Conservation (phyloP, 805 yeast species). For the Metschnikowia colocasiae region DNA sequence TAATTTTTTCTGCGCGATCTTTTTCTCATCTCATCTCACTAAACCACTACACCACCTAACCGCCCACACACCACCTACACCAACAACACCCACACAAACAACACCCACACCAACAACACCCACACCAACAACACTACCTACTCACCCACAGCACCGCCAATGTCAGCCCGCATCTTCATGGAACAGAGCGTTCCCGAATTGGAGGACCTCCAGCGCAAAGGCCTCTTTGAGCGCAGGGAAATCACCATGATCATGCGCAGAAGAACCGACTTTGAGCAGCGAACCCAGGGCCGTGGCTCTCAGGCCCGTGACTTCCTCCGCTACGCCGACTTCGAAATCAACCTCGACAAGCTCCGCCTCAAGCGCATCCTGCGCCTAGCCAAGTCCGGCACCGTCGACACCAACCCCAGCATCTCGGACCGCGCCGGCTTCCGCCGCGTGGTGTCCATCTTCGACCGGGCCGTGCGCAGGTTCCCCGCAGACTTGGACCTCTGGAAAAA, state of each 20-base stretch:
- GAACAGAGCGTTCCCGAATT: slow-evolving; percentile 85
- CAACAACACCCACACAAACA: too few relatives aligned
- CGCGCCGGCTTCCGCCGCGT: slow-evolving; percentile 85
- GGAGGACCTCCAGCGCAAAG: slow-evolving; percentile 78
- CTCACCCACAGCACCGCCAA: too few relatives aligned
- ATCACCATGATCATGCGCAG: slow-evolving; percentile 82
- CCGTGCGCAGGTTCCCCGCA: slow-evolving; percentile 72
- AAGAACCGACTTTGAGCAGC: slow-evolving; percentile 93
- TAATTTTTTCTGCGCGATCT: too few relatives aligned
- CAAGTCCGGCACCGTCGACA: slow-evolving; percentile 52
- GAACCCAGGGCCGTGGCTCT: slow-evolving; percentile 80
- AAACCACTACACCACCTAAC: too few relatives aligned
- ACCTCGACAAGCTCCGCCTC: slow-evolving; percentile 71
- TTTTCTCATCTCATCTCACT: too few relatives aligned
- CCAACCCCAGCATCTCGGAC: slow-evolving; percentile 68
- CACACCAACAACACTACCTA: too few relatives aligned
- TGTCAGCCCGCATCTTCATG: slow-evolving; percentile 32
- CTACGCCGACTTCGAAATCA: slow-evolving; percentile 76
- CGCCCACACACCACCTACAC: too few relatives aligned
- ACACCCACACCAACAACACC: background rate
- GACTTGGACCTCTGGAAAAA: slow-evolving; percentile 75
- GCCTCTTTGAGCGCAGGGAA: slow-evolving; percentile 79
- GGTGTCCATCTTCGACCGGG: slow-evolving; percentile 78
- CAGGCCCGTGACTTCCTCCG: slow-evolving; percentile 70
- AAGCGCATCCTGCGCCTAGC: slow-evolving; percentile 65